Evolutionary conservation across 805 yeast genomes (phyloP).

Genomic region (Maudiozyma pseudohumilis): DNA sequence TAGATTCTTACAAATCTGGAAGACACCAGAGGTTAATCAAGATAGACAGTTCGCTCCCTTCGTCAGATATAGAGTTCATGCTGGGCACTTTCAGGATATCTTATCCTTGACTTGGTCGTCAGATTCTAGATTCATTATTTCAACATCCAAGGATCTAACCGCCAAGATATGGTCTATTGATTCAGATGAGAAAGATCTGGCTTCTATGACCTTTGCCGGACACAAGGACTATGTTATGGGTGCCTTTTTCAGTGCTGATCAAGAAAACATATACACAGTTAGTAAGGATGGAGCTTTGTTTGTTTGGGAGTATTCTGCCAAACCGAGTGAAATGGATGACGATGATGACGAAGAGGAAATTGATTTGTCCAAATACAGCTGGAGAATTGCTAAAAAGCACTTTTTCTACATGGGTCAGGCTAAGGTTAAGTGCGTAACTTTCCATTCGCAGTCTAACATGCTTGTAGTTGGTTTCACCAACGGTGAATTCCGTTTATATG

Average conservation of each 20-base stretch:
- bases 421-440: conserved; percentile 69
- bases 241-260: conserved; percentile 81
- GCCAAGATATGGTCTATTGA: conserved; percentile 73
- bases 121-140: conserved; percentile 79
- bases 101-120: conserved; percentile 76
- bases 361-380: conserved; percentile 39
- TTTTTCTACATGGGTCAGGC: conserved; percentile 56
- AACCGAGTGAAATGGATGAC: conserved; percentile 39
- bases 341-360: conserved; percentile 35
- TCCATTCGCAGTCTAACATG: conserved; percentile 61
- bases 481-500: conserved; percentile 88
- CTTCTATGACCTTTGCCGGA: conserved; percentile 81
- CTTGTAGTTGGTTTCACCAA: conserved; percentile 81
- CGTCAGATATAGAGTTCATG: conserved; percentile 77
- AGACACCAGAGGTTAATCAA: conserved; percentile 68
- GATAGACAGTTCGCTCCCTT: conserved; percentile 95
- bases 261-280: conserved; percentile 82
- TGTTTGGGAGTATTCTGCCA: conserved; percentile 76
- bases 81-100: conserved; percentile 86
- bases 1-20: conserved; percentile 85
- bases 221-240: conserved; percentile 82
- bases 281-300: conserved; percentile 93
- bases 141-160: conserved; percentile 85
- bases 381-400: conserved; percentile 78
- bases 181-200: conserved; percentile 53